These are phyloP conservation scores for Bacidia gigantensis DNA, from an alignment of 495 filamentous ascomycete genomes.

Conservation along the genomic window DNA sequence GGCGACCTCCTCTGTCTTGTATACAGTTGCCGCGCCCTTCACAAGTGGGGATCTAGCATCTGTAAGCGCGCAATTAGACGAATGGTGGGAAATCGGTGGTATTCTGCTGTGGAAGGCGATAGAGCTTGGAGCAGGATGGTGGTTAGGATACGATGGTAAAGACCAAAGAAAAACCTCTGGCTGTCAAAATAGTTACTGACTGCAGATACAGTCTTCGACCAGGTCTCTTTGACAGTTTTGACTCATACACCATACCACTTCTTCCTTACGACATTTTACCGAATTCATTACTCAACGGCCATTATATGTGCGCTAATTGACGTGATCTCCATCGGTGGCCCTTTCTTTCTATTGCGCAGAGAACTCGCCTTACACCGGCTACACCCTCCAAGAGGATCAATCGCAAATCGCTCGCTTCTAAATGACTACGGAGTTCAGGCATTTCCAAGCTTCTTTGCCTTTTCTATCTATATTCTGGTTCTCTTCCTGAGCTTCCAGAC, in stretches of 20 bases:
- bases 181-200: neutral
- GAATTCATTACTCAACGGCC: slow-evolving; percentile 42
- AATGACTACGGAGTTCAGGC: slow-evolving; percentile 47
- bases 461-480: slow-evolving; percentile 51
- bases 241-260: slow-evolving; percentile 57
- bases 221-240: slow-evolving; percentile 51
- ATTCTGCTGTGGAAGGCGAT: slow-evolving; percentile 53
- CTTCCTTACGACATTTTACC: slow-evolving; percentile 63
- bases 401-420: slow-evolving; percentile 56
- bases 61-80: slow-evolving; percentile 46
- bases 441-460: slow-evolving; percentile 49
- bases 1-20: slow-evolving; percentile 39
- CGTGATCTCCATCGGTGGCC: slow-evolving; percentile 48
- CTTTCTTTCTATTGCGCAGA: slow-evolving; percentile 56
- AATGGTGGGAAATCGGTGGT: slow-evolving; percentile 45
- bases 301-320: slow-evolving; percentile 47
- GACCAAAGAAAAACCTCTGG: slow-evolving; percentile 10
- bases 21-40: slow-evolving; percentile 37
- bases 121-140: slow-evolving; percentile 59
- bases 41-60: slow-evolving; percentile 42
- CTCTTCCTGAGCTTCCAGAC: slow-evolving; percentile 49
- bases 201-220: slow-evolving; percentile 44
- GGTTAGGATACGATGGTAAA: slow-evolving; percentile 55
- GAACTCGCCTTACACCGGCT: slow-evolving; percentile 47
- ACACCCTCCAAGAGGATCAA: slow-evolving; percentile 24